Evolutionary conservation across 495 filamentous ascomycete genomes (phyloP).

Genomic region (Xylaria acuta): DNA sequence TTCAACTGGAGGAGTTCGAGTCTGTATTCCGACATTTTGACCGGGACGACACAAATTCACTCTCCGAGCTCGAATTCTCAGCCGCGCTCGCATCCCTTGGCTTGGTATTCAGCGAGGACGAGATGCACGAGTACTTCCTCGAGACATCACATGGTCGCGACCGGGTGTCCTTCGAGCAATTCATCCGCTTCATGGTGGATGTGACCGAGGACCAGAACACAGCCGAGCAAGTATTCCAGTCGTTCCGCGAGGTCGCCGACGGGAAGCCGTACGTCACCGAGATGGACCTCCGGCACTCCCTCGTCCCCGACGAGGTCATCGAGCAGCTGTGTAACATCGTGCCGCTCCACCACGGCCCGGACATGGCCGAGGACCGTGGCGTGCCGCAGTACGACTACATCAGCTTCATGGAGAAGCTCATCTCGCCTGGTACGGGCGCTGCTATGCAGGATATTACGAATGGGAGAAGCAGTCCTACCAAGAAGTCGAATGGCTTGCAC

Average conservation of each 20-base stretch:
- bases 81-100: constrained; percentile 92
- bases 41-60: constrained; percentile 84
- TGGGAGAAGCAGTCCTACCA: constrained; percentile 42
- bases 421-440: constrained; percentile 34
- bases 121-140: constrained; percentile 92
- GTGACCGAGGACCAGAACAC: constrained; percentile 99
- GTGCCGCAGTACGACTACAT: constrained; percentile 88
- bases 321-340: constrained; percentile 88
- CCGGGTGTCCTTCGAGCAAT: constrained; percentile 95
- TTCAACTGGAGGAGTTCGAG: constrained; percentile 98
- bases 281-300: constrained; percentile 89
- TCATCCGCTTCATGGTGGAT: constrained; percentile 98
- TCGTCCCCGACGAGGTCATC: constrained; percentile 94
- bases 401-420: constrained; percentile 87
- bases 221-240: constrained; percentile 96
- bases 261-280: constrained; percentile 99
- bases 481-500: constrained; percentile 37
- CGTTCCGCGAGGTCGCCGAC: constrained; percentile 95
- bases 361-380: constrained; percentile 77
- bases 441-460: constrained; percentile 41
- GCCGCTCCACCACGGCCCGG: constrained; percentile 78
- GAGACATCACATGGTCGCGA: constrained; percentile 75
- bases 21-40: constrained; percentile 98
- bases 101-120: constrained; percentile 90
- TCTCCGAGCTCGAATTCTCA: constrained; percentile 95